A percentile compares a stretch with the other conserved stretches of the same genome.
These are phyloP conservation scores for Phytopythium delawarense DNA, from an alignment of 352 stramenopile genomes.

Conservation along the genomic window DNA sequence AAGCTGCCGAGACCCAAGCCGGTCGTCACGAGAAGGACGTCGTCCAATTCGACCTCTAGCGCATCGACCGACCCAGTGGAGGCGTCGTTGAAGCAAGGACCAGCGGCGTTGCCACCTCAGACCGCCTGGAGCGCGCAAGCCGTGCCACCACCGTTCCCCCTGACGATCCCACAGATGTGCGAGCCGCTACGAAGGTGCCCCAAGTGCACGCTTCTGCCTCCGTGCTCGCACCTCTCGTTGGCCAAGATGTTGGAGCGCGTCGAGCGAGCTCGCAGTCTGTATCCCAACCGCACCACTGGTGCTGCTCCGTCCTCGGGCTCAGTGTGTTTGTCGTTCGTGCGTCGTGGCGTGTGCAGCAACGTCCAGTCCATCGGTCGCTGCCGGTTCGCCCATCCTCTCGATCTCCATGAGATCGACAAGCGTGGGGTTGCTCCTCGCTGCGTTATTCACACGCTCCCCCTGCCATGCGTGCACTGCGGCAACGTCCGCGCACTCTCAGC, in stretches of 20 bases:
- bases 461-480: slow-evolving; percentile 56
- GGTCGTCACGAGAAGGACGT: neutral
- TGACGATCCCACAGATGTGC: slow-evolving; percentile 58
- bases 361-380: slow-evolving; percentile 60
- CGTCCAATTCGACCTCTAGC: neutral
- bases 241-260: slow-evolving; percentile 43
- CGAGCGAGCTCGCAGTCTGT: slow-evolving; percentile 36
- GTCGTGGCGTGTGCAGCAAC: slow-evolving; percentile 50
- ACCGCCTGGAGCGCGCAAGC: neutral
- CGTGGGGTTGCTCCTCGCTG: slow-evolving; percentile 35
- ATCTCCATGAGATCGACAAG: slow-evolving; percentile 54
- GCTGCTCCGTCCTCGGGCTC: neutral
- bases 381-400: slow-evolving; percentile 47
- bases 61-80: neutral
- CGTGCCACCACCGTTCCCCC: slow-evolving; percentile 29
- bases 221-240: slow-evolving; percentile 50
- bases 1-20: slow-evolving; percentile 15
- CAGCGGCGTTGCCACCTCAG: neutral
- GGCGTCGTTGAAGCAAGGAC: neutral
- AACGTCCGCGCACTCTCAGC: slow-evolving; percentile 28
- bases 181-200: slow-evolving; percentile 52
- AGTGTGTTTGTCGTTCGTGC: slow-evolving; percentile 50
- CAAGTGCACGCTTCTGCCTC: slow-evolving; percentile 62
- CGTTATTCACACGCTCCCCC: slow-evolving; percentile 40
- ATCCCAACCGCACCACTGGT: slow-evolving; percentile 16